Percentiles rank a stretch among this genome's conserved stretches.
Conservation (phyloP, 441 rosid genomes). For the Omphalea diandra region DNA sequence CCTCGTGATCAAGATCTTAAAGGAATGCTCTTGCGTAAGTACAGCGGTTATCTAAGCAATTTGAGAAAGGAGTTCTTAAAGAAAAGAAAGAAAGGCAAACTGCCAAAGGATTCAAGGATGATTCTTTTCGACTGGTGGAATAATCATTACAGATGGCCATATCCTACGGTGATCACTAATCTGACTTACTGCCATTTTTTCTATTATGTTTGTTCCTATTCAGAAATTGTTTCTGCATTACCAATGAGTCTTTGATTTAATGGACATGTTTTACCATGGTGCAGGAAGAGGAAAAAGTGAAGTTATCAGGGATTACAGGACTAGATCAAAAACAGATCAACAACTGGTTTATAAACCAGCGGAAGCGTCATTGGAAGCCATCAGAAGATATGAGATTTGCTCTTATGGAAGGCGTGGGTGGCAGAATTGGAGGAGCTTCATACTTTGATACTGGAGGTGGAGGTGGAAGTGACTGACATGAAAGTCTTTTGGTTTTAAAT, state of each 20-base stretch:
- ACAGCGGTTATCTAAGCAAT: conserved; percentile 51
- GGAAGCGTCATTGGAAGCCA: conserved; percentile 72
- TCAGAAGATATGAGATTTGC: conserved; percentile 51
- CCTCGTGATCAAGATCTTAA: conserved; percentile 32
- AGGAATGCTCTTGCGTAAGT: conserved; percentile 50
- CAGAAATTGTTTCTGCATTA: too few relatives aligned
- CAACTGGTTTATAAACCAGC: conserved; percentile 71
- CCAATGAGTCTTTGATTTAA: too few relatives aligned
- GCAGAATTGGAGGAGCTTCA: conserved; percentile 8
- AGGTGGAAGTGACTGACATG: neutral
- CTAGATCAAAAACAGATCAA: conserved; percentile 60
- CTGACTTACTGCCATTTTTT: neutral
- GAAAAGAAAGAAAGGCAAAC: conserved; percentile 60
- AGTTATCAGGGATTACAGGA: conserved; percentile 45
- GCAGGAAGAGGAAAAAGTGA: conserved; percentile 61
- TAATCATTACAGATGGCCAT: conserved; percentile 58
- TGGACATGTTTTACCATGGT: neutral
- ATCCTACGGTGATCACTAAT: conserved; percentile 51
- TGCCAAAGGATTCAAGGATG: conserved; percentile 57
- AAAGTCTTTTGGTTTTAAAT: neutral
- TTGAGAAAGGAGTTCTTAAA: conserved; percentile 57
- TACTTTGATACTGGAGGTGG: conserved; percentile 25
- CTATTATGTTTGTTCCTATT: neutral
- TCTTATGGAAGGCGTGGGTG: conserved; percentile 35
- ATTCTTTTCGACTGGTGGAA: conserved; percentile 68